Conservation (phyloP, 2,329 filamentous ascomycete genomes). For the Cryphonectria parasitica region DNA sequence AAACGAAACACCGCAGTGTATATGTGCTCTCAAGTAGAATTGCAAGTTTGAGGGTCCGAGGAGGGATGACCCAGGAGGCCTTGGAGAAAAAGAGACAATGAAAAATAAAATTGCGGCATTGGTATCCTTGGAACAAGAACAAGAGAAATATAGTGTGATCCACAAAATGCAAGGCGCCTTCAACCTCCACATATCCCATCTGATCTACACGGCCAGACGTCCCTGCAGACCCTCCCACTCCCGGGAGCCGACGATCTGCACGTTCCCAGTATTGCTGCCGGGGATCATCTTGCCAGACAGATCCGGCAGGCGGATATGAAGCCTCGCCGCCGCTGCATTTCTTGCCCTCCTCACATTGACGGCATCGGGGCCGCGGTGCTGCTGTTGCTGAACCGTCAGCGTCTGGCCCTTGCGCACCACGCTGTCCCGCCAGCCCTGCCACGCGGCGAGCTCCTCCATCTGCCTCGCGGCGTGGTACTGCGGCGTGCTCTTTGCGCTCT, state of each 20-base stretch:
- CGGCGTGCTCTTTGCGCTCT: slow-evolving; percentile 65
- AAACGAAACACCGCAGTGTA: not conserved
- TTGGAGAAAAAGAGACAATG: not conserved
- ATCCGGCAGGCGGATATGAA: slow-evolving; percentile 56
- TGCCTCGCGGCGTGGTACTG: slow-evolving; percentile 69
- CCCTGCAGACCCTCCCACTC: slow-evolving; percentile 62
- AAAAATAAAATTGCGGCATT: slow-evolving; percentile 19
- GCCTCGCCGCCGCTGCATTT: slow-evolving; percentile 46
- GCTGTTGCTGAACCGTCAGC: slow-evolving; percentile 37
- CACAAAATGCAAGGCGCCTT: not conserved
- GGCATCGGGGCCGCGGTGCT: slow-evolving; percentile 30
- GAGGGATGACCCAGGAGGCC: not conserved
- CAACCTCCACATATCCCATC: not conserved
- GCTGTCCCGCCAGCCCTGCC: slow-evolving; percentile 61
- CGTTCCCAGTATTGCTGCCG: slow-evolving; percentile 41
- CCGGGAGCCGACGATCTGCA: slow-evolving; percentile 56
- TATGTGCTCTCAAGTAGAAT: not conserved
- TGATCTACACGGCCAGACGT: slow-evolving; percentile 37
- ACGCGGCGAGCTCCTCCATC: slow-evolving; percentile 66
- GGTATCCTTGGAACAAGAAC: slow-evolving; percentile 24
- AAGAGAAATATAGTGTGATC: not conserved
- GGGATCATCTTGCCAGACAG: slow-evolving; percentile 48
- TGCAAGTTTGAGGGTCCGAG: not conserved
- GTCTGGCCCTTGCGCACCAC: slow-evolving; percentile 57
- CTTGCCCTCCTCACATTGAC: slow-evolving; percentile 37